phyloP scores from a whole-genome alignment of 2,329 filamentous ascomycete species.

The Colletotrichum orchidophilum region DNA sequence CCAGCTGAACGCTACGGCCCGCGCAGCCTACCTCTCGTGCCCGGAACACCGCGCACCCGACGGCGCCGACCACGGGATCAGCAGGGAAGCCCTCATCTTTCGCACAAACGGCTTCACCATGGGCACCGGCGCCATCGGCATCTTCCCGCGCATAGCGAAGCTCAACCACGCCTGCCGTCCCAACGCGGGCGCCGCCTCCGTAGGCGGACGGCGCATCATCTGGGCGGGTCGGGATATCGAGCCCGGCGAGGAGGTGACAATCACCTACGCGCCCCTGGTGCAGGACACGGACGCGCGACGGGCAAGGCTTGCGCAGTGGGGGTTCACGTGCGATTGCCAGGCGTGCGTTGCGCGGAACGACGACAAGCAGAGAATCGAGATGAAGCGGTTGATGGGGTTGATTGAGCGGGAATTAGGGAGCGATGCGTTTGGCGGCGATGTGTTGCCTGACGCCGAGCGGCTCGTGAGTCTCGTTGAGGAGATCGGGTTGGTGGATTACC shows the following conservation, averaged over 20 bases:
- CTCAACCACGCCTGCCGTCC: slow-evolving; percentile 53
- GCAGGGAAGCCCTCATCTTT: slow-evolving; percentile 44
- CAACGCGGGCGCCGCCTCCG: slow-evolving; percentile 40
- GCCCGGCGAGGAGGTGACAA: slow-evolving; percentile 44
- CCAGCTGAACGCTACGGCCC: slow-evolving; percentile 38
- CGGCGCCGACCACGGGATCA: slow-evolving; percentile 37
- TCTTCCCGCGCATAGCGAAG: slow-evolving; percentile 47
- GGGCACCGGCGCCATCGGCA: slow-evolving; percentile 39
- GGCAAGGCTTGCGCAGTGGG: slow-evolving; percentile 44
- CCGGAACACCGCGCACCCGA: slow-evolving; percentile 38
- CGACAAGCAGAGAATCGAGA: slow-evolving; percentile 42
- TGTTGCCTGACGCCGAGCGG: slow-evolving; percentile 31
- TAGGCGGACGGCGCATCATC: slow-evolving; percentile 48
- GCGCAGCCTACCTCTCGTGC: slow-evolving; percentile 40
- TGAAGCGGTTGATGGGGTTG: slow-evolving; percentile 43
- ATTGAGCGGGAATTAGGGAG: slow-evolving; percentile 42
- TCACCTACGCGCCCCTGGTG: slow-evolving; percentile 47
- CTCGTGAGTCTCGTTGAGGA: slow-evolving; percentile 37
- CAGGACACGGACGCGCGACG: slow-evolving; percentile 40
- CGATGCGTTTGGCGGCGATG: slow-evolving; percentile 24
- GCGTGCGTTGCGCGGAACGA: slow-evolving; percentile 44
- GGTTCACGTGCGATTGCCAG: slow-evolving; percentile 41
- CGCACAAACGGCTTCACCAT: slow-evolving; percentile 52
- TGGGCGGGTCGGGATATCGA: slow-evolving; percentile 43
- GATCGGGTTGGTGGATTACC: slow-evolving; percentile 39